Base-by-base conservation (phyloP, 2,329 filamentous ascomycete species). In the Orbilia blumenaviensis region DNA sequence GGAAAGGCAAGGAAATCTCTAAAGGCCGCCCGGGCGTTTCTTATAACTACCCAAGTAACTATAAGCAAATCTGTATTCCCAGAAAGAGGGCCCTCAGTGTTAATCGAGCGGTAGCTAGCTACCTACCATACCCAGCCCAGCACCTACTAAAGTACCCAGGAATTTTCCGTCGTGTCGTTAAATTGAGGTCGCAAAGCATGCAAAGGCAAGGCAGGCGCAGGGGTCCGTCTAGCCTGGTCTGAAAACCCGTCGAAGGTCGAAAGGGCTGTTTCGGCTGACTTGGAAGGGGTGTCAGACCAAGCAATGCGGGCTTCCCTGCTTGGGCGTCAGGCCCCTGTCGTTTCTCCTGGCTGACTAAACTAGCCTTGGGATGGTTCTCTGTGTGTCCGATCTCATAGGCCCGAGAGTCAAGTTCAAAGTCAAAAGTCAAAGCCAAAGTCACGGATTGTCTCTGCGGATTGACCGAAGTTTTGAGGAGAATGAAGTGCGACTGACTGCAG, bases 151-250 rank as follows among this genome's bases (percentile, higher is more conserved):
- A 46, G 16, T 21, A 46, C 27, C 14, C 16, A 56, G 52, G 52
- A 56, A 56, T 56, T 56, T 56, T 56, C 52, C 52, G 52, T 38
- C 52, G 52, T 56, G 18, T 56, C 52, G 50, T 36, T 36, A 36
- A 56, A 56, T 56, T 56, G 50, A 56, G 23, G 50, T 38, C 32
- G 32, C 18, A 44, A 23, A 18, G 41, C 41, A 44, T 16, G 41
- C 41, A n/a, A n/a, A n/a, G n/a, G 29, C 18, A 56, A 38, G 52
- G 52, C 52, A 56, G 52, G 52, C 52, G 52, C 52, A 56, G 52
- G 52, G 52, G 52, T 48, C 14, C n/a, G 2, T 21, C 16, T 7
- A n/a, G 14, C 21, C 27, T 32, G 27, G 27, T 34, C 23, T 18
- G 36, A 32, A 36, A 38, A 36, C 48, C 29, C 48, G 48, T 56